A percentile compares a stretch with the other conserved stretches of the same genome.
phyloP scores from a whole-genome alignment of 257 asterid species.

The Handroanthus guayacan region DNA sequence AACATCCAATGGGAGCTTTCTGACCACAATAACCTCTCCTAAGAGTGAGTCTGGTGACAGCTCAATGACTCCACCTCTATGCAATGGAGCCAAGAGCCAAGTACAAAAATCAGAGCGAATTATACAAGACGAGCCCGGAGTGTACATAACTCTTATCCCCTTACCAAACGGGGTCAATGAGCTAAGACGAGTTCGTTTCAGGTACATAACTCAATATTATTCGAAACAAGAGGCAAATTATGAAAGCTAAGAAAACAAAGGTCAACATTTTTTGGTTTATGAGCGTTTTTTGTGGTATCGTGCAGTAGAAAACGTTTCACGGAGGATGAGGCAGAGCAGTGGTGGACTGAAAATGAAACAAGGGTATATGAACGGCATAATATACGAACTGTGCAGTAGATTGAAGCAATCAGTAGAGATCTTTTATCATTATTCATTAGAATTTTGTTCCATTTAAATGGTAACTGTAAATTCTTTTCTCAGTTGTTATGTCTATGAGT shows the following conservation, averaged over 20 bases:
- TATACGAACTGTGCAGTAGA: conserved; percentile 45
- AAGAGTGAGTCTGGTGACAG: conserved; percentile 52
- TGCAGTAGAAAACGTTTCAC: conserved; percentile 82
- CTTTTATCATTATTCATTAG: conserved; percentile 5
- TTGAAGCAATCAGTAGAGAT: neutral
- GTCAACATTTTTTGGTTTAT: neutral
- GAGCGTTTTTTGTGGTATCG: conserved; percentile 2
- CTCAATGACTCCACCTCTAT: conserved; percentile 38
- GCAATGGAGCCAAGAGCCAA: conserved; percentile 54
- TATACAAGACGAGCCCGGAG: conserved; percentile 83
- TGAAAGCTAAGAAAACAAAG: too few species aligned
- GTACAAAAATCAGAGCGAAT: conserved; percentile 58
- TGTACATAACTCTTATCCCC: conserved; percentile 67
- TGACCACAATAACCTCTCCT: conserved; percentile 45
- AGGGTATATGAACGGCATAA: conserved; percentile 68
- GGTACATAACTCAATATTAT: conserved; percentile 46
- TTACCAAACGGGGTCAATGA: conserved; percentile 72
- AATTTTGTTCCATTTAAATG: conserved; percentile 27
- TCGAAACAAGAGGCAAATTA: too few species aligned
- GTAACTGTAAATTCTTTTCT: conserved; percentile 37
- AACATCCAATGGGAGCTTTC: conserved; percentile 52
- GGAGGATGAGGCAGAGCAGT: conserved; percentile 82
- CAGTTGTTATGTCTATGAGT: conserved; percentile 19
- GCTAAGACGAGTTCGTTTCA: conserved; percentile 88
- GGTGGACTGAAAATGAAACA: conserved; percentile 86